These are phyloP conservation scores for Oemleria cerasiformis DNA, from an alignment of 306 rosid species.

Conservation along the genomic window DNA sequence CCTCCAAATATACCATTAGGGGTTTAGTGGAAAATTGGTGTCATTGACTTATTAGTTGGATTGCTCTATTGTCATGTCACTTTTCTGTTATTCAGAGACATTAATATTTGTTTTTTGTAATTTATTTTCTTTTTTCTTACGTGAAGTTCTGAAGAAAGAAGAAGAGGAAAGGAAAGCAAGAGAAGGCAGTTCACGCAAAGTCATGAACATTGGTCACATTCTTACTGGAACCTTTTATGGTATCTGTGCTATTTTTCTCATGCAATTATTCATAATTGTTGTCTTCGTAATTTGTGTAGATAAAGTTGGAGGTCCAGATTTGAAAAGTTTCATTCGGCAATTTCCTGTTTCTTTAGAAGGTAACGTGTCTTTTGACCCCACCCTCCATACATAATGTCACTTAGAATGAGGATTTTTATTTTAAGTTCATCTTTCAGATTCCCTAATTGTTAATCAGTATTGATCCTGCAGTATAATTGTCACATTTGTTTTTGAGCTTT, in stretches of 20 bases:
- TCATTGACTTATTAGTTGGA: not conserved
- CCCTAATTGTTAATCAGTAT: not conserved
- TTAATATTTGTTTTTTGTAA: constrained; percentile 10
- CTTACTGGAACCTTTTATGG: constrained; percentile 14
- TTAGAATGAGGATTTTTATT: not conserved
- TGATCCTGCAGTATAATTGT: not conserved
- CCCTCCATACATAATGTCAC: not conserved
- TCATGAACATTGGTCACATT: constrained; percentile 51
- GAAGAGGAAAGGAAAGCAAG: constrained; percentile 73
- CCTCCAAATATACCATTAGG: not conserved
- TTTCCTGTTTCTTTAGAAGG: constrained; percentile 70
- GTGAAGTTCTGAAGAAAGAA: constrained; percentile 79
- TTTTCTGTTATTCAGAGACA: constrained; percentile 21
- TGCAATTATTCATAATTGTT: constrained; percentile 21
- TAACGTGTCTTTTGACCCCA: constrained; percentile 14
- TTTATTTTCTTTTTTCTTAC: constrained; percentile 16
- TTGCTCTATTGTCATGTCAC: not conserved
- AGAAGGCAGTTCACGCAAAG: constrained; percentile 54
- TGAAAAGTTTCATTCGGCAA: constrained; percentile 81
- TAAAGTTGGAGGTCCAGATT: constrained; percentile 67
- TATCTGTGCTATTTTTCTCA: constrained; percentile 9
- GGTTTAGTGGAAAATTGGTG: not conserved
- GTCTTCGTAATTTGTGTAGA: constrained; percentile 29
- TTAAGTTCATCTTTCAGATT: not conserved
- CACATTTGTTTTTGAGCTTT: not conserved